Evolutionary conservation across 2,329 filamentous ascomycete genomes (phyloP).

Genomic region (Cladosporium sp.): DNA sequence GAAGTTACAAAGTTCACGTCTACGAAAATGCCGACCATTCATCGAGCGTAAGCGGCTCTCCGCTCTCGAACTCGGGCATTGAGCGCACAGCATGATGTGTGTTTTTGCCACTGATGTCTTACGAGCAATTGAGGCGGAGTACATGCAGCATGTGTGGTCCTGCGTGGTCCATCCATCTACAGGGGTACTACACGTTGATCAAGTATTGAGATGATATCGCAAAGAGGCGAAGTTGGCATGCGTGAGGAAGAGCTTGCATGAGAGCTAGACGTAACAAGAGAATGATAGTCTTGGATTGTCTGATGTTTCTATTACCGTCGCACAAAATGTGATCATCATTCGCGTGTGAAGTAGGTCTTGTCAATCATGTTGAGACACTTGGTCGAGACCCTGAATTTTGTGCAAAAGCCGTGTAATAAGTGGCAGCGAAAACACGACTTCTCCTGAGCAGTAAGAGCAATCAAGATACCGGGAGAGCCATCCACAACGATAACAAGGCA

Average conservation of each 20-base stretch:
- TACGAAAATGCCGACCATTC: background rate
- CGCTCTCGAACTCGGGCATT: conserved; percentile 1
- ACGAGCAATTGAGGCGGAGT: conserved; percentile 8
- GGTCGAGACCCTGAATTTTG: no score
- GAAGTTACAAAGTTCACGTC: no score
- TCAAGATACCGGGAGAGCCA: background rate
- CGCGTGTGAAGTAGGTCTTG: no score
- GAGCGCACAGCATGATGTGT: background rate
- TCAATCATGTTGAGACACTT: no score
- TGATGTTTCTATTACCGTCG: background rate
- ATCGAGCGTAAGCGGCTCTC: conserved; percentile 10
- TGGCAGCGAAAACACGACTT: no score
- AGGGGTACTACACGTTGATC: no score
- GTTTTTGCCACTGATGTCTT: background rate
- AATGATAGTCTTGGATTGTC: background rate
- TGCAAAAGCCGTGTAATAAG: no score
- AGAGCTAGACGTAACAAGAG: background rate
- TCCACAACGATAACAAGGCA: background rate
- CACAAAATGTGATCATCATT: no score
- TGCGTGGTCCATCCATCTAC: no score
- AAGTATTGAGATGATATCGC: no score
- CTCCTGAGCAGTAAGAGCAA: no score
- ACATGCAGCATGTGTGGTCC: background rate
- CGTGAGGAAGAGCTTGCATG: background rate
- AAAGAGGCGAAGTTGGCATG: background rate